Conservation (phyloP, 805 yeast genomes). For the Metschnikowia amazonensis region DNA sequence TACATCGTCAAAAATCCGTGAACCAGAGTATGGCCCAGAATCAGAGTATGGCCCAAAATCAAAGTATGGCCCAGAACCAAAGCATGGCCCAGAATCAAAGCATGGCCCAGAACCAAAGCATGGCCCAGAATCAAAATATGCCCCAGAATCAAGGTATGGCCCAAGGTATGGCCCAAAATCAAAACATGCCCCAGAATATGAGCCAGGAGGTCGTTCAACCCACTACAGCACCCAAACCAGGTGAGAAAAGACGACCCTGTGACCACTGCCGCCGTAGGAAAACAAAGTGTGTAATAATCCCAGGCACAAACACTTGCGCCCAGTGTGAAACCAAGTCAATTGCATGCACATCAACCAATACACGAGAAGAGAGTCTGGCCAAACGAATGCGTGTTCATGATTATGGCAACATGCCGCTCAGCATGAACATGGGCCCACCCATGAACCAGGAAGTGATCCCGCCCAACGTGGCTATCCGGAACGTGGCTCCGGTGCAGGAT, state of each 20-base stretch:
- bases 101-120: neutral
- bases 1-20: neutral
- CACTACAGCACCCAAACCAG: neutral
- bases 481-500: constrained; percentile 60
- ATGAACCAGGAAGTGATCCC: constrained; percentile 25
- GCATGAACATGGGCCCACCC: constrained; percentile 7
- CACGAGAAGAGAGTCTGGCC: constrained; percentile 42
- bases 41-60: neutral
- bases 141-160: neutral
- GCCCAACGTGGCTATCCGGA: constrained; percentile 46
- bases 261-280: constrained; percentile 81
- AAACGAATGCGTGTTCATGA: constrained; percentile 29
- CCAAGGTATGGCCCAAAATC: neutral
- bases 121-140: neutral
- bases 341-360: constrained; percentile 61
- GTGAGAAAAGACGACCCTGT: constrained; percentile 59
- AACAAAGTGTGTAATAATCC: constrained; percentile 69
- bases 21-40: neutral
- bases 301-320: constrained; percentile 61
- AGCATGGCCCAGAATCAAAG: neutral
- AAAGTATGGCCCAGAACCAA: neutral
- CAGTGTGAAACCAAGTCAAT: constrained; percentile 73
- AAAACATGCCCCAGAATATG: neutral
- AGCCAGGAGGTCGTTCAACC: neutral
- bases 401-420: constrained; percentile 5